Base-by-base conservation (phyloP, 768 basidiomycete genomes). In the Suillus variegatus region DNA sequence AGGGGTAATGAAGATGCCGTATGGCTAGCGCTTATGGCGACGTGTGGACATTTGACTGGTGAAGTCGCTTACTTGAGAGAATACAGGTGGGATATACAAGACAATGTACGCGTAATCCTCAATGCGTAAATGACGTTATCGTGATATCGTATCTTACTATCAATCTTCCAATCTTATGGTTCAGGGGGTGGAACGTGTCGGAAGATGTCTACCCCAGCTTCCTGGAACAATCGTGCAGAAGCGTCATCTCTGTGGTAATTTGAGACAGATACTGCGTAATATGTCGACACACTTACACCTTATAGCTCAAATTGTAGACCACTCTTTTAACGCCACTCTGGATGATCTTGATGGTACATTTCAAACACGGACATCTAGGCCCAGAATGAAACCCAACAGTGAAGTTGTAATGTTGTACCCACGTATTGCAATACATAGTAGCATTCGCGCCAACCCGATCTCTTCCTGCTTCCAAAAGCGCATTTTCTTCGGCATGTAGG, bases 391-490 rank as follows among this genome's bases (percentile, higher is more conserved):
- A 62, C 36, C 49, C 61, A 38, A 10, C 51, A 38, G 1, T 57
- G 63, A 65, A 38, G 46, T 35, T 61, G 57, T 38, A 49, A 64
- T 51, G 58, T 40, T 41, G 40, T 54, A 77, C 92, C 69, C 66
- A 98, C 95, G 97, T 99, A 73, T 99, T 99, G 84, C 97, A 99
- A 75, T 99, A 99, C 16, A 99, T 74, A n/a, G 93, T 91, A 3
- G 93, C 86, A 60, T 89, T 87, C 60, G 81, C 78, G 6, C 92
- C 92, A n/a, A 97, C 85, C 56, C 97, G 82, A 66, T 98, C 97
- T 64, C 94, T 79, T 20, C 97, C 97, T 2, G 95, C 95, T 79
- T 99, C 97, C 2, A 99, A 78, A 16, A 99, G 81, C 0, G 97
- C 97, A 73, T 99, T 99, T 79, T 99, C 97, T 78, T 99, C 97